These are phyloP conservation scores for Cyberlindnera euphorbiae DNA, from an alignment of 805 yeast genomes.

Conservation along the genomic window DNA sequence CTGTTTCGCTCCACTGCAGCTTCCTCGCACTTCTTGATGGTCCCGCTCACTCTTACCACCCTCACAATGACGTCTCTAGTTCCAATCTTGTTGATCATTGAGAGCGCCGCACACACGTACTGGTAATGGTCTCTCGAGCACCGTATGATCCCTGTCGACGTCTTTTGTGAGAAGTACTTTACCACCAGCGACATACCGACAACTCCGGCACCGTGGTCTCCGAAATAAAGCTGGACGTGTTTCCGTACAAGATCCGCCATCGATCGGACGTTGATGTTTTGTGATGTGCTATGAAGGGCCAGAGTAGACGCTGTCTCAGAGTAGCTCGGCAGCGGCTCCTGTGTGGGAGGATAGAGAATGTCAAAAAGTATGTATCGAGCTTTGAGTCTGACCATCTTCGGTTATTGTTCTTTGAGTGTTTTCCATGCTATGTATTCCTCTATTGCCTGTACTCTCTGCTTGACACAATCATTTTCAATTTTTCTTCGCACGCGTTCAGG, in stretches of 20 bases:
- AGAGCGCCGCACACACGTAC: slow-evolving; percentile 61
- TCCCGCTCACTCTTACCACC: slow-evolving; percentile 74
- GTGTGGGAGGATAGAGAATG: slow-evolving; percentile 54
- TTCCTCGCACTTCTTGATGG: slow-evolving; percentile 79
- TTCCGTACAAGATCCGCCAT: slow-evolving; percentile 51
- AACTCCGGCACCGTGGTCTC: slow-evolving; percentile 71
- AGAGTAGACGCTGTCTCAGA: slow-evolving; percentile 37
- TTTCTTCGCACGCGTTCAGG: no score
- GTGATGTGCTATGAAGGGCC: slow-evolving; percentile 46
- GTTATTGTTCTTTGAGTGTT: background rate
- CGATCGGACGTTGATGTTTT: slow-evolving; percentile 41
- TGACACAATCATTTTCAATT: no score
- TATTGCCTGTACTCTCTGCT: no score
- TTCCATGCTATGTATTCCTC: no score
- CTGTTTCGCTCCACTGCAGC: slow-evolving; percentile 51
- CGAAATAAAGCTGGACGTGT: slow-evolving; percentile 60
- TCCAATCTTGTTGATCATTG: slow-evolving; percentile 47
- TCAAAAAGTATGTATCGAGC: slow-evolving; percentile 83
- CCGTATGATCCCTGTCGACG: slow-evolving; percentile 81
- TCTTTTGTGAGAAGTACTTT: slow-evolving; percentile 75
- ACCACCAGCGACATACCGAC: slow-evolving; percentile 56
- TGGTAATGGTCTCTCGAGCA: slow-evolving; percentile 64
- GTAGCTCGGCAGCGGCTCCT: slow-evolving; percentile 17
- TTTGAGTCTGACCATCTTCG: slow-evolving; percentile 81
- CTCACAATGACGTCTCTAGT: slow-evolving; percentile 45